Conservation (phyloP, 176 grass and related monocot species). For the Eragrostis curvula region DNA sequence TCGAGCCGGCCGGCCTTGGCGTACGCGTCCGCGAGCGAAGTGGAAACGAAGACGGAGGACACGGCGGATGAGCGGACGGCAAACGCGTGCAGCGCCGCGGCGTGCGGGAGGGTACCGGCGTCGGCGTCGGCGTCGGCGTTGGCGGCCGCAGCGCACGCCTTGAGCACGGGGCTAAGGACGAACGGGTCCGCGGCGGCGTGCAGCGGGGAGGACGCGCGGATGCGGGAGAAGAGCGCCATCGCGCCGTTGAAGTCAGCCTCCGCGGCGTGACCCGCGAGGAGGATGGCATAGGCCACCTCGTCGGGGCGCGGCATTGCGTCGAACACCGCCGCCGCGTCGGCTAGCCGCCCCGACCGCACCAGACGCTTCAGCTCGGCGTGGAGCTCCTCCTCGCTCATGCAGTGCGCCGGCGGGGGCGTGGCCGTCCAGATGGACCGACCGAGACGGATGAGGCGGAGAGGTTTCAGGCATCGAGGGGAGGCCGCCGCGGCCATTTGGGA, state of each 20-base stretch:
- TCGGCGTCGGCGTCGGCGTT: too few relatives aligned
- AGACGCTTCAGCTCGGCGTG: slow-evolving; percentile 36
- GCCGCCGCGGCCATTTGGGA: slow-evolving; percentile 26
- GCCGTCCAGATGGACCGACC: not conserved
- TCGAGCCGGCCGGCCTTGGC: slow-evolving; percentile 46
- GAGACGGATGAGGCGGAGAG: slow-evolving; percentile 5
- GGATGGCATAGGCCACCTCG: slow-evolving; percentile 56
- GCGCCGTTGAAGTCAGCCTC: slow-evolving; percentile 39
- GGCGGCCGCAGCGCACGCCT: slow-evolving; percentile 53
- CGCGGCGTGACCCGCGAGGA: slow-evolving; percentile 51
- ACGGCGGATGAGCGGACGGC: slow-evolving; percentile 46
- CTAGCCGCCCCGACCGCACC: slow-evolving; percentile 42
- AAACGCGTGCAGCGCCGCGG: slow-evolving; percentile 57
- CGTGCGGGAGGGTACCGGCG: not conserved
- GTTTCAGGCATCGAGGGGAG: slow-evolving; percentile 4
- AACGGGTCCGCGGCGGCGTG: slow-evolving; percentile 45
- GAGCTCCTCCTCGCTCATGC: slow-evolving; percentile 10
- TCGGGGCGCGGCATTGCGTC: slow-evolving; percentile 52
- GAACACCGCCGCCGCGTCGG: slow-evolving; percentile 56
- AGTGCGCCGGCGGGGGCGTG: not conserved
- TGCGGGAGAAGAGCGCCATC: slow-evolving; percentile 55
- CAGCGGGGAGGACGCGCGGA: slow-evolving; percentile 33
- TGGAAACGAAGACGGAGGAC: slow-evolving; percentile 54
- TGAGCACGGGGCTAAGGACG: slow-evolving; percentile 64
- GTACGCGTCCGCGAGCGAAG: slow-evolving; percentile 57